Evolutionary conservation across 257 asterid species (phyloP), one percentile per base, ranked within the genome.

Genomic region (Solanum clarkiae): DNA sequence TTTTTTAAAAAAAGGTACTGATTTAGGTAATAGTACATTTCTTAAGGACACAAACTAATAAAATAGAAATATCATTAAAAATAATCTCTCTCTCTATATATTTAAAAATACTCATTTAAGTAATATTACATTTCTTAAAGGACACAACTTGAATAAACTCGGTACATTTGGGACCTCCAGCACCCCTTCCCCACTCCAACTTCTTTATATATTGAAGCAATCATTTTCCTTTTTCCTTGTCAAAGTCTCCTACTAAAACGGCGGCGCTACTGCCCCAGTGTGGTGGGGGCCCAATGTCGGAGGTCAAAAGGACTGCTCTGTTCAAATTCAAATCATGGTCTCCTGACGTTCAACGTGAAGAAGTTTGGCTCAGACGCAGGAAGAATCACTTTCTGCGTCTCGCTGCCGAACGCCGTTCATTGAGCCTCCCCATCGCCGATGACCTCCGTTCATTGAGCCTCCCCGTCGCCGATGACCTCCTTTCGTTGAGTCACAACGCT

Each of bases 281-380:
- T 74, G 42, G n/a, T 74, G 40, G 29, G 75, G 81, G 59, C 44
- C 81, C 13, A 74, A 84, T 84, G 86, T 29, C 86, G 22, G 81
- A 84, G 56, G 18, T 83, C 20, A 24, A 54, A 60, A 56, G 53
- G 74, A 44, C 80, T 20, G 82, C 82, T n/a, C 89, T 94, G 16
- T 68, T 47, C 89, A 92, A 92, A 89, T 89, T 92, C 85, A 90
- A 89, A 26, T 91, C 99, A 0, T 92, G 96, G 97, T 92, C 97
- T 0, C 93, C 93, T 0, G 92, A 93, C 87, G 87, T 65, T 79
- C 83, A 82, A 14, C 94, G 97, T 14, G 95, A 95, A 22, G 93
- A 91, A 69, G 89, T 90, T 2, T 93, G 98, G 99, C 82, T 53
- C 7, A 87, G 74, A 65, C 93, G 95, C 77, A 89, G 90, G 8